phyloP scores from a whole-genome alignment of 208 protist species.

The Leishmania arabica region DNA sequence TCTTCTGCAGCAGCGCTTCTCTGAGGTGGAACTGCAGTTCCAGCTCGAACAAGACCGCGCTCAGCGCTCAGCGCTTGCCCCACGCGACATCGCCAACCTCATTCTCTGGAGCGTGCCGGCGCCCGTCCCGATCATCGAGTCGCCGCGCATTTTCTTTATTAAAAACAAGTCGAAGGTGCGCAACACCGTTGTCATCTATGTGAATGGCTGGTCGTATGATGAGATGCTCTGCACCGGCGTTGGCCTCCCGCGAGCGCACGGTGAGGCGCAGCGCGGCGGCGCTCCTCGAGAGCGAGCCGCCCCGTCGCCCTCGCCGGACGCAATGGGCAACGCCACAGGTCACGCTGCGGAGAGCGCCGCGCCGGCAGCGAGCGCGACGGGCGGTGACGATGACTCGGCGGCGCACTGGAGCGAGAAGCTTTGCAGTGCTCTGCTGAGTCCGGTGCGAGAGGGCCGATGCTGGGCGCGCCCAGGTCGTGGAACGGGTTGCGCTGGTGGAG shows the following conservation, averaged over 20 bases:
- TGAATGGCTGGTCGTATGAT: conserved; percentile 81
- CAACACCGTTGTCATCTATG: conserved; percentile 77
- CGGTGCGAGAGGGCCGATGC: conserved; percentile 43
- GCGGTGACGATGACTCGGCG: neutral
- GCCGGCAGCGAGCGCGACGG: neutral
- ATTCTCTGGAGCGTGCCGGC: conserved; percentile 77
- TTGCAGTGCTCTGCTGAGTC: conserved; percentile 40
- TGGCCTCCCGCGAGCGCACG: conserved; percentile 24
- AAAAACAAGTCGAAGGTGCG: conserved; percentile 73
- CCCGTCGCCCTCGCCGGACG: neutral
- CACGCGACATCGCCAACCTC: conserved; percentile 76
- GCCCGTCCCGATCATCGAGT: conserved; percentile 70
- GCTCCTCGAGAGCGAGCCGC: neutral
- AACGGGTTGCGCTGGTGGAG: conserved; percentile 34
- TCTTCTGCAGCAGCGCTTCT: conserved; percentile 18
- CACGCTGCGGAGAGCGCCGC: neutral
- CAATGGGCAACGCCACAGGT: neutral
- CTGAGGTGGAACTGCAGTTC: conserved; percentile 62
- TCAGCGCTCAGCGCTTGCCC: conserved; percentile 41
- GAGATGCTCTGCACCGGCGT: conserved; percentile 62
- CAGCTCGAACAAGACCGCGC: conserved; percentile 48
- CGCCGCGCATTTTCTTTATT: conserved; percentile 72
- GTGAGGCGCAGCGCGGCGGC: neutral
- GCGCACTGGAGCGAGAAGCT: conserved; percentile 35
- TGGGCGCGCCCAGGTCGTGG: conserved; percentile 44